Base-by-base conservation (phyloP, 2,329 filamentous ascomycete genomes). In the Pseudophaeomoniella oleicola region DNA sequence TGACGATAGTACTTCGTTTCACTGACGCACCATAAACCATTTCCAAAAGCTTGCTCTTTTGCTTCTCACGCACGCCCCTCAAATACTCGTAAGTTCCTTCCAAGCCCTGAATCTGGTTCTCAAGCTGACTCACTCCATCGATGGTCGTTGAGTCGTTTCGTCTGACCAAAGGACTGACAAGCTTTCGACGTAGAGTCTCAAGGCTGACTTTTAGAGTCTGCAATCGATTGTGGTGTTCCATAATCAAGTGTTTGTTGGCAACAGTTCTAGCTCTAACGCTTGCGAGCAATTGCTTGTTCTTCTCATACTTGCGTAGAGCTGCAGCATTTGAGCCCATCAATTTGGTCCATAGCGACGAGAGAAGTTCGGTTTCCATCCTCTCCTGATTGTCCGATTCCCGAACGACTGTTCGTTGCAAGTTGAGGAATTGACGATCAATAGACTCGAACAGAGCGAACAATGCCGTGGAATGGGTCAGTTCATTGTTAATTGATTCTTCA, bases 361-460 rank as follows among this genome's bases (percentile, higher is more conserved):
- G 76, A 49, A 90, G 71, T 50, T 94, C 85, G 42, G 75, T 77
- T 54, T 92, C 82, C 18, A 77, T 67, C 30, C 79, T 77, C 44
- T 94, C 84, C 53, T 94, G 85, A 4, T 73, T 72, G 43, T 81
- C 78, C 14, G 79, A 75, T 60, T 94, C 87, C 49, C 85, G 82
- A 38, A 83, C 79, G 6, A 93, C 86, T 4, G 77, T 81, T 42
- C 86, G 79, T 44, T 84, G 84, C 1, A 94, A 70, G 54, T 90
- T 92, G 42, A 86, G 71, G 58, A 94, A 94, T 55, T 93, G 85
- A 37, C 77, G 73, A 59, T 96, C 88, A 47, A 94, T 86, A 40
- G 78, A 74, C 55, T 94, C 86, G 56, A 94, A 94, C n/a, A 94
- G 75, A 3, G 74, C 74, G 56, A 94, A 93, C 11, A 94, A 73